phyloP scores from a whole-genome alignment of 202 grass and related monocot genomes.

The Panicum hallii region DNA sequence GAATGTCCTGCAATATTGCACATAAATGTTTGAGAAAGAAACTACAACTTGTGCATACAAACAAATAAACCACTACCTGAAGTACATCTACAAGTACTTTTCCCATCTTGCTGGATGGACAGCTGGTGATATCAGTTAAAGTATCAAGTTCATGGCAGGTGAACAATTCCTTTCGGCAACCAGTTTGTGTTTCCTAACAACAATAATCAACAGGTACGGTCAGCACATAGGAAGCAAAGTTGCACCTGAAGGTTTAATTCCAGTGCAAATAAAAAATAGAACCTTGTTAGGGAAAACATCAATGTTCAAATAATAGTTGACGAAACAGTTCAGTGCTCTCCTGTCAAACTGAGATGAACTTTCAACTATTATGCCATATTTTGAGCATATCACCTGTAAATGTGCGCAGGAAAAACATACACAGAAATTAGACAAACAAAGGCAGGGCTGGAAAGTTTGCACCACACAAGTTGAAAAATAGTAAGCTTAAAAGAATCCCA shows the following conservation, averaged over 20 bases:
- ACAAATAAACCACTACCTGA: constrained; percentile 56
- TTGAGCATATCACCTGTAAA: constrained; percentile 61
- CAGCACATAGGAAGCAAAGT: constrained; percentile 23
- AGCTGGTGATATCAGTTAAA: constrained; percentile 20
- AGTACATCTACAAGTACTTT: constrained; percentile 49
- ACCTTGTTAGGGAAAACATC: constrained; percentile 53
- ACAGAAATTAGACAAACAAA: constrained; percentile 17
- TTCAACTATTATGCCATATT: constrained; percentile 49
- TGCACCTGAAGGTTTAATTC: constrained; percentile 22
- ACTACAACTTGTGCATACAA: constrained; percentile 24
- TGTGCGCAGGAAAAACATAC: neutral
- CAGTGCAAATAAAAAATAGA: constrained; percentile 34
- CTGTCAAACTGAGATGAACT: constrained; percentile 58
- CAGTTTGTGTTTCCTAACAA: constrained; percentile 42
- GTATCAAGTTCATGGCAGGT: constrained; percentile 38
- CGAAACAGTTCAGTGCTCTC: constrained; percentile 50
- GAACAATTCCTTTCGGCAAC: constrained; percentile 52
- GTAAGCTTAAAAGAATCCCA: neutral
- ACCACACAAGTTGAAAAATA: neutral
- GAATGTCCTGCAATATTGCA: constrained; percentile 58
- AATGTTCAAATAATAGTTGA: constrained; percentile 62
- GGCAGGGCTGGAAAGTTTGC: neutral
- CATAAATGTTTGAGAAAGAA: constrained; percentile 42
- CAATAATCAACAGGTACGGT: constrained; percentile 30
- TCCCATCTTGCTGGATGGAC: constrained; percentile 35